These are phyloP conservation scores for Nannochloropsis salina DNA, from an alignment of 108 stramenopile genomes.

Conservation along the genomic window DNA sequence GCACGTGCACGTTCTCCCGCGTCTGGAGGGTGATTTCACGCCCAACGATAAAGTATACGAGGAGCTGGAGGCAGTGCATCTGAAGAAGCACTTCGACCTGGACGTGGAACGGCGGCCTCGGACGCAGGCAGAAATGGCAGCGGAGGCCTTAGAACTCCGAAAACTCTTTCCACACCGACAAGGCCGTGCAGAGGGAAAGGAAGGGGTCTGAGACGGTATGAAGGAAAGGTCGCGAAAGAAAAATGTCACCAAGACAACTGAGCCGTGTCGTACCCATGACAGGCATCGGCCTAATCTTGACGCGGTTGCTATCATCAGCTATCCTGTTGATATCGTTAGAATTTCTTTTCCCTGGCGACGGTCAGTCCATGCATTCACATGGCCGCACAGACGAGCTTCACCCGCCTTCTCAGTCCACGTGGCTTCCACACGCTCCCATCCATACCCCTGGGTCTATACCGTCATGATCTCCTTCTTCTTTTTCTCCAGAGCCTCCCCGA, in stretches of 20 bases:
- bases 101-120: constrained; percentile 12
- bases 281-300: too few species aligned
- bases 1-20: constrained; percentile 79
- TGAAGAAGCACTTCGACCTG: constrained; percentile 5
- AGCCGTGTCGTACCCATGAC: too few species aligned
- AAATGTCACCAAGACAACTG: too few species aligned
- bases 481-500: background rate
- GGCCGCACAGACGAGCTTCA: too few species aligned
- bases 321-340: too few species aligned
- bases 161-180: background rate
- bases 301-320: too few species aligned
- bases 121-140: constrained; percentile 24
- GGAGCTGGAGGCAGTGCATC: background rate
- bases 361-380: too few species aligned
- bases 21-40: constrained; percentile 30
- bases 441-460: background rate
- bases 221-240: too few species aligned
- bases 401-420: too few species aligned
- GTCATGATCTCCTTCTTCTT: background rate
- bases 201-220: too few species aligned
- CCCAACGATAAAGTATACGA: constrained; percentile 22
- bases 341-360: too few species aligned
- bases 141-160: background rate
- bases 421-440: background rate
- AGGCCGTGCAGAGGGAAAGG: too few species aligned